These are phyloP conservation scores for Ashbya aceris DNA, from an alignment of 1,139 yeast genomes.

Conservation along the genomic window DNA sequence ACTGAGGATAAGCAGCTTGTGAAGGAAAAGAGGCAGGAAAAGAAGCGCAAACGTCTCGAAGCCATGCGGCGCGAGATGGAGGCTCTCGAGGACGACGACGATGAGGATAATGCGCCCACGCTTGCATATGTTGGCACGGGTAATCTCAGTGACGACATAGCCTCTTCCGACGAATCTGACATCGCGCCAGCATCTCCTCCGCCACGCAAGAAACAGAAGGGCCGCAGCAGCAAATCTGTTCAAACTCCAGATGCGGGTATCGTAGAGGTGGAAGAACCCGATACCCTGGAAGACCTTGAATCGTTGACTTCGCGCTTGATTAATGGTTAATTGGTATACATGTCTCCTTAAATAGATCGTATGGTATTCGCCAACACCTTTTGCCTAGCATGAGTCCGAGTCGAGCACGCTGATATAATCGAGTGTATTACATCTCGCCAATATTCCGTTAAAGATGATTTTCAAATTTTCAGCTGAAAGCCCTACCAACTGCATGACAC, in stretches of 20 bases:
- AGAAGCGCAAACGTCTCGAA: conserved; percentile 84
- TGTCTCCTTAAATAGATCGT: neutral
- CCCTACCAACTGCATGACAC: no score
- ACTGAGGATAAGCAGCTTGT: conserved; percentile 71
- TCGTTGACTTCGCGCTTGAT: conserved; percentile 70
- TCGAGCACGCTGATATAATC: no score
- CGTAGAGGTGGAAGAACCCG: conserved; percentile 63
- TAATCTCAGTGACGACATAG: conserved; percentile 34
- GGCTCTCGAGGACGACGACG: conserved; percentile 27
- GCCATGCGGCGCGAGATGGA: conserved; percentile 51
- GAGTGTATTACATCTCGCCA: no score
- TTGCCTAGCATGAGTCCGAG: no score
- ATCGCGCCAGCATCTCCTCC: conserved; percentile 31
- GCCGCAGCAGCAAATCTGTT: conserved; percentile 38
- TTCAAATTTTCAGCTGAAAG: no score
- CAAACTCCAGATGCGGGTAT: conserved; percentile 6
- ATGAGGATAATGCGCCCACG: conserved; percentile 24
- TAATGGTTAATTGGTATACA: conserved; percentile 9
- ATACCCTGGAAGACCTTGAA: conserved; percentile 87
- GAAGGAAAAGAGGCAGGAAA: conserved; percentile 74
- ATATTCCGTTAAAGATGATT: no score
- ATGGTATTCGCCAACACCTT: neutral
- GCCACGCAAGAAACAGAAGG: conserved; percentile 47
- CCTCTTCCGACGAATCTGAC: conserved; percentile 32
- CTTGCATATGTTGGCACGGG: conserved; percentile 28